Percentiles rank a stretch among this genome's conserved stretches.
Evolutionary conservation across 1,139 yeast genomes (phyloP).

Genomic region (Saccharomyces pastorianus): DNA sequence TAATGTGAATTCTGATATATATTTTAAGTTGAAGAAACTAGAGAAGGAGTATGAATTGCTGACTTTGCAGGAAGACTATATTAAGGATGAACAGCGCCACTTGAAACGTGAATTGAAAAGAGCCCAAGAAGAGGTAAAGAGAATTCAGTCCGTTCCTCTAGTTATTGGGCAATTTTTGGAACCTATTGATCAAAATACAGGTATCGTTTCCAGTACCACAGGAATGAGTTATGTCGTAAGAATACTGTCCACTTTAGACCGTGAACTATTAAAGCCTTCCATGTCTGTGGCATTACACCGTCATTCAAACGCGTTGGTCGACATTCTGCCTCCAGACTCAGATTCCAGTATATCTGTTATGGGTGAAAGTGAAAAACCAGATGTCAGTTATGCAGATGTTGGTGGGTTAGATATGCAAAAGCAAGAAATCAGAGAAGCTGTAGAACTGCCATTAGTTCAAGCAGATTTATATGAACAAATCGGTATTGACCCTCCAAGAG

Average conservation of each 20-base stretch:
- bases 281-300: conserved; percentile 96
- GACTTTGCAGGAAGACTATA: conserved; percentile 85
- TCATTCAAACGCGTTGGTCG: conserved; percentile 95
- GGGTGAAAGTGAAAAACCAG: conserved; percentile 90
- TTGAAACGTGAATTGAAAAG: conserved; percentile 87
- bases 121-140: conserved; percentile 96
- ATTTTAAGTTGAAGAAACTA: conserved; percentile 72
- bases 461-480: conserved; percentile 93
- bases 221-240: conserved; percentile 96
- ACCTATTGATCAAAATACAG: conserved; percentile 94
- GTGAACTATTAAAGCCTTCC: conserved; percentile 89
- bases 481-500: conserved; percentile 98
- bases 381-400: conserved; percentile 74
- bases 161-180: conserved; percentile 97
- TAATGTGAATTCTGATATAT: conserved; percentile 49
- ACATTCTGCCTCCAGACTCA: conserved; percentile 96
- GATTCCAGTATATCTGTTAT: conserved; percentile 93
- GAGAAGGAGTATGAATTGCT: conserved; percentile 84
- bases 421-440: conserved; percentile 97
- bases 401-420: conserved; percentile 99
- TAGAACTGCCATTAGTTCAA: conserved; percentile 91
- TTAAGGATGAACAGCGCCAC: conserved; percentile 96
- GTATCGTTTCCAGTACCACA: conserved; percentile 93
- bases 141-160: conserved; percentile 93
- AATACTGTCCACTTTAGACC: conserved; percentile 85